Base-by-base conservation (phyloP, 148 eudicot species). In the Rhododendron williamsianum region DNA sequence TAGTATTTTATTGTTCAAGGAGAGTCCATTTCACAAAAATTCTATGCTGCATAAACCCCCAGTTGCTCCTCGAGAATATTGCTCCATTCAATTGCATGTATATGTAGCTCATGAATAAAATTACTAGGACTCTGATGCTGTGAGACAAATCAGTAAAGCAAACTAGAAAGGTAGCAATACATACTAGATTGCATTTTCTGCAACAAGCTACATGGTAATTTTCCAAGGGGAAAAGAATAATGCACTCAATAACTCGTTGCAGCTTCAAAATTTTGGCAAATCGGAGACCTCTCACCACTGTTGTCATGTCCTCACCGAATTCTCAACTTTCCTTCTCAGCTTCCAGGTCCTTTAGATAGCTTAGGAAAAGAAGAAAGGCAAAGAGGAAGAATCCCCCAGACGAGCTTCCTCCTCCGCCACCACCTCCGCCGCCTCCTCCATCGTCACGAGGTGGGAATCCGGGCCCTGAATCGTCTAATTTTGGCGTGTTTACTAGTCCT, bases 371-470 rank as follows among this genome's bases (percentile, higher is more conserved):
- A 23, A 77, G 80, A 77, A 77, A 77, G 51, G 15, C 27, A 77
- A 77, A 77, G 13, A 21, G 51, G 33, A 21, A 77, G 51, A 77
- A 77, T 43, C 80, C 80, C 25, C 80, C 80, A 3, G 51, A 45
- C 3, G 51, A 77, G 80, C 51, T 77, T 43, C 52, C 80, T 77
- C 80, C 80, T 0, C 80, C 80, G 4, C 51, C 80, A 23, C 80
- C 80, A 3, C 76, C 76, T 71, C 76, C 76, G 1, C 76, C 76
- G 30, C 76, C 76, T 30, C 76, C 76, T 13, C 52, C 80, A 23
- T 38, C 79, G 21, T 77, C 51, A 43, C 80, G 52, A 77, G 80
- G 80, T 77, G 80, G 80, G n/a, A 77, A 23, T 41, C 80, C 80
- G 7, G 80, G 10, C 80, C 80, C 80, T 2, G 30, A 27, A 77